phyloP scores from a whole-genome alignment of 2,329 filamentous ascomycete species.

The Pseudocercospora vitis region DNA sequence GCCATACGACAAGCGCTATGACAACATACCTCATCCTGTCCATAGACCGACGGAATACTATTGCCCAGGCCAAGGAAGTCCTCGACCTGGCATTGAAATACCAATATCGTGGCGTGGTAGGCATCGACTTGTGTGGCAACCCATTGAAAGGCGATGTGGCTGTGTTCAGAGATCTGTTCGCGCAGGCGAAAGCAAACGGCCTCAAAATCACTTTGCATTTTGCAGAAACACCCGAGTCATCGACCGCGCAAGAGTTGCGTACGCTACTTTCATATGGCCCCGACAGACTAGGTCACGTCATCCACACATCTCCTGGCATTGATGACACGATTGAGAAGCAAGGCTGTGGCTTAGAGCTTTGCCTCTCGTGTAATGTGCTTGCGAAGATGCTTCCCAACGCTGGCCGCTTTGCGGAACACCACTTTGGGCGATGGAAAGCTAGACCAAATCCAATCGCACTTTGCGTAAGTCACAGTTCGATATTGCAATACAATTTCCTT shows the following conservation, averaged over 20 bases:
- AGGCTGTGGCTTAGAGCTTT: conserved; percentile 69
- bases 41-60: conserved; percentile 66
- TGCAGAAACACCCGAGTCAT: conserved; percentile 64
- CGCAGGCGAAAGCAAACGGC: conserved; percentile 54
- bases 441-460: conserved; percentile 62
- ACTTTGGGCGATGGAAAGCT: conserved; percentile 72
- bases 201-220: conserved; percentile 75
- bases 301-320: conserved; percentile 66
- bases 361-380: conserved; percentile 77
- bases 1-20: conserved; percentile 39
- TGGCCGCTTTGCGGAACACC: conserved; percentile 66
- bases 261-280: conserved; percentile 66
- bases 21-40: conserved; percentile 65
- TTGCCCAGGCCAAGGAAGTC: conserved; percentile 61
- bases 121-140: conserved; percentile 77
- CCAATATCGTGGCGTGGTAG: conserved; percentile 57
- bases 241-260: conserved; percentile 60
- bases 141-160: conserved; percentile 63
- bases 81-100: conserved; percentile 63
- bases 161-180: conserved; percentile 61
- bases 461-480: conserved; percentile 57
- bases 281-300: conserved; percentile 73
- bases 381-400: conserved; percentile 63
- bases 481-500: background rate
- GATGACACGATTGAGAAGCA: conserved; percentile 56